Base-by-base conservation (phyloP, 352 stramenopile genomes). In the Pilasporangium apinafurcum region DNA sequence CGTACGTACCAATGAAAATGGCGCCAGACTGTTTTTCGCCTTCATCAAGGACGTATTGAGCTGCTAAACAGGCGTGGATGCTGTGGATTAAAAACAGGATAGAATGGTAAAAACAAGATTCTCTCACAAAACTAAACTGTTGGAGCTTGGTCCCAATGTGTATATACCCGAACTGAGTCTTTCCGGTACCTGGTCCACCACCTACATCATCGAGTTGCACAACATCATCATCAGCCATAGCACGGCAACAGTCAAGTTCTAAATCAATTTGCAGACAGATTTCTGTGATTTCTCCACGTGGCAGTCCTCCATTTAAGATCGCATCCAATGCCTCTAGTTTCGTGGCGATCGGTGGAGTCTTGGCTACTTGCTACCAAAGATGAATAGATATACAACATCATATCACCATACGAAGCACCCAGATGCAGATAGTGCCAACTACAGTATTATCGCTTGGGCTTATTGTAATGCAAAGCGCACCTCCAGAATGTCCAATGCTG, bases 81-180 rank as follows among this genome's bases (percentile, higher is more conserved):
- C 82, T 91, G 31, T 8, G 8, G 5, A 45, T 12, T 16, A 5
- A 25, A 37, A 24, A 25, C 24, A 16, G 13, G 24, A 35, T 1
- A 26, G 16, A 50, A 37, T 32, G 16, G 32, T 12, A 12, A 46
- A 8, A 10, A 56, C 24, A 7, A 41, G 8, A 12, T 44, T 10
- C 51, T 13, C 12, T 34, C 10, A 50, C 9, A 9, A 31, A 17
- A 20, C 17, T 6, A 24, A 20, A 0, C 13, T 34, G 25, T 30
- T 3, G 24, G 9, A 17, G 22, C 29, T 24, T 40, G 14, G 22
- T 35, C 21, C 27, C 28, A 18, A 14, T 24, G 3, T 7, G 6
- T n/a, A 52, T 40, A 14, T 29, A 90, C 81, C 60, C 65, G 8
- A 93, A 49, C 39, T 93, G 82, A 8, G 82, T 92, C 55, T 92